Evolutionary conservation across 2,329 filamentous ascomycete genomes (phyloP), one percentile per base, ranked within the genome.

Genomic region (Diaporthe sp.): DNA sequence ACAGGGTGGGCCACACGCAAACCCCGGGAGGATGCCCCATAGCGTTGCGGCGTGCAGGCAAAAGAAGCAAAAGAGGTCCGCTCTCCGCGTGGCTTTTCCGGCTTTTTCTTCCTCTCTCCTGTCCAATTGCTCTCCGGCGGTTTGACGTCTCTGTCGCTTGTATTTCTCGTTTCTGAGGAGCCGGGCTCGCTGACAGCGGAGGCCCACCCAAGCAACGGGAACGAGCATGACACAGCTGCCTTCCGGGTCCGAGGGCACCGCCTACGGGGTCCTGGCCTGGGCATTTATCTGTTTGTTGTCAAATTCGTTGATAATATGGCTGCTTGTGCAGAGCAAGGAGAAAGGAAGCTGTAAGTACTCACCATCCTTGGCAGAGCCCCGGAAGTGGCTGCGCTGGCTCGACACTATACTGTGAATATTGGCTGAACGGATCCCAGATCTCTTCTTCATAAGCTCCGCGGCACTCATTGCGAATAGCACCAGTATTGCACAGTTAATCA

Each of bases 261-360:
- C 71, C 10, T 62, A 49, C 3, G 76, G 73, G 12, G 76, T 77
- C 46, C n/a, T 75, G 9, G 37, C 60, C 0, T 77, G 62, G 62
- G 65, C 73, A 1, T 39, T 71, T 15, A 2, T 51, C 28, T 77
- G 76, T n/a, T 31, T 73, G 0, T 37, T 73, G 15, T 34, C 49
- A 42, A 75, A 77, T 25, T 51, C 62, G 42, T 46, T 77, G n/a
- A 55, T 77, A 10, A 34, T 73, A 65, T 75, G 76, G 73, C 62
- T 77, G 55, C 76, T 77, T 60, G 75, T 71, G 76, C 71, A 57
- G 31, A 68, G 70, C 62, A 72, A 67, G 17, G 76, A 77, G 49
- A 75, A 75, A 51, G 73, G 51, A 15, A 77, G 76, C 71, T 77
- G 76, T 75, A 28, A 67, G 76, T 65, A 9, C n/a, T 55, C 9